Percentiles rank a stretch among this genome's conserved stretches.
Conservation (phyloP, 1,284 basidiomycete genomes). For the Ustanciosporium gigantosporum region DNA sequence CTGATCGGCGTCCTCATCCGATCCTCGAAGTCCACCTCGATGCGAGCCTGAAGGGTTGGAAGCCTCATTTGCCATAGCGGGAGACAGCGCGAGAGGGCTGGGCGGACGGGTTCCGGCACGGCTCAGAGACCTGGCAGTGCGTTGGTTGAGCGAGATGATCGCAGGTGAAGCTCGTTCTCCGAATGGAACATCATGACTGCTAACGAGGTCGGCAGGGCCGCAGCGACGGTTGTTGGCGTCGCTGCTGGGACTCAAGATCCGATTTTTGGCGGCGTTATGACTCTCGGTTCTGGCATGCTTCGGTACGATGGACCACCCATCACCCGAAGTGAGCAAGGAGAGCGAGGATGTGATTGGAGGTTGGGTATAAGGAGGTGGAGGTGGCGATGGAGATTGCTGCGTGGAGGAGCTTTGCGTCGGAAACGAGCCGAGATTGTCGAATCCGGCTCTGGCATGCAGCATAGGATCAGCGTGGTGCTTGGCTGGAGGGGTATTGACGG, state of each 20-base stretch:
- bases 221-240: conserved; percentile 21
- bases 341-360: conserved; percentile 18
- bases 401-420: conserved; percentile 2
- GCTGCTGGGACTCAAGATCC: background rate
- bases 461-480: conserved; percentile 21
- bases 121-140: conserved; percentile 16
- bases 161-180: conserved; percentile 36
- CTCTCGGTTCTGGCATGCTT: conserved; percentile 4
- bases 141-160: conserved; percentile 30
- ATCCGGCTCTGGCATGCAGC: conserved; percentile 16
- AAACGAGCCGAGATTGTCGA: conserved; percentile 15
- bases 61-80: conserved; percentile 5
- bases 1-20: conserved; percentile 28
- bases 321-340: conserved; percentile 18
- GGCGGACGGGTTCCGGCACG: conserved; percentile 16
- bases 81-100: conserved; percentile 15
- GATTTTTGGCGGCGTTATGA: background rate
- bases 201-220: conserved; percentile 9
- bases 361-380: conserved; percentile 21
- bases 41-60: conserved; percentile 31
- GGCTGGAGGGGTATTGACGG: conserved; percentile 25
- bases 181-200: conserved; percentile 31
- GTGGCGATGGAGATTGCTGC: conserved; percentile 6
- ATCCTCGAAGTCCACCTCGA: conserved; percentile 38
- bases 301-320: conserved; percentile 31